phyloP scores from a whole-genome alignment of 1,139 yeast species.

The Hansenula anomala region DNA sequence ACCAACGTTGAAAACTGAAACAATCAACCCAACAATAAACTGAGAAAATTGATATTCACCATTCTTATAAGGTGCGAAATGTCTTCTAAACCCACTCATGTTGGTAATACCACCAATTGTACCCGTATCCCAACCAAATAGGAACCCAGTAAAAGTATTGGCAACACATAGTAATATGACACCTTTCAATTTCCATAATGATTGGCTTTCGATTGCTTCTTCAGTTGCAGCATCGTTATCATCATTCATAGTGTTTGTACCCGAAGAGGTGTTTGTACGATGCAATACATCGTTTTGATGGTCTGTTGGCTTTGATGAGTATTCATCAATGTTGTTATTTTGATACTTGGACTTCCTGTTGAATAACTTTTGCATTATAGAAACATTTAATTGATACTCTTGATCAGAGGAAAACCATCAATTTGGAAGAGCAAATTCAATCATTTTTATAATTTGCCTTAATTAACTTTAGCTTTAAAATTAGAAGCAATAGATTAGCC shows the following conservation, averaged over 20 bases:
- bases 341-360: no score
- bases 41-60: conserved; percentile 2
- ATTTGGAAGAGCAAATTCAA: no score
- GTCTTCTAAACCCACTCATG: conserved; percentile 36
- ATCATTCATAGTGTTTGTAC: neutral
- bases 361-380: no score
- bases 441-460: no score
- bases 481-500: no score
- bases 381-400: no score
- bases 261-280: neutral
- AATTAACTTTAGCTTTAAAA: no score
- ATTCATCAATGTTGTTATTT: no score
- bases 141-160: conserved; percentile 42
- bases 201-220: no score
- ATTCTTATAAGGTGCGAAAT: conserved; percentile 17
- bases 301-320: neutral
- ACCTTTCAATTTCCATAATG: neutral
- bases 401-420: no score
- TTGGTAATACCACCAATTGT: conserved; percentile 49
- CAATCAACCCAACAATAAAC: conserved; percentile 29
- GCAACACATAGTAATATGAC: neutral
- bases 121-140: conserved; percentile 54
- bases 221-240: neutral
- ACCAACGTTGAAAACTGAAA: conserved; percentile 51
- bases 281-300: no score